phyloP scores from a whole-genome alignment of 2,329 filamentous ascomycete genomes.

The Neonectria neomacrospora region DNA sequence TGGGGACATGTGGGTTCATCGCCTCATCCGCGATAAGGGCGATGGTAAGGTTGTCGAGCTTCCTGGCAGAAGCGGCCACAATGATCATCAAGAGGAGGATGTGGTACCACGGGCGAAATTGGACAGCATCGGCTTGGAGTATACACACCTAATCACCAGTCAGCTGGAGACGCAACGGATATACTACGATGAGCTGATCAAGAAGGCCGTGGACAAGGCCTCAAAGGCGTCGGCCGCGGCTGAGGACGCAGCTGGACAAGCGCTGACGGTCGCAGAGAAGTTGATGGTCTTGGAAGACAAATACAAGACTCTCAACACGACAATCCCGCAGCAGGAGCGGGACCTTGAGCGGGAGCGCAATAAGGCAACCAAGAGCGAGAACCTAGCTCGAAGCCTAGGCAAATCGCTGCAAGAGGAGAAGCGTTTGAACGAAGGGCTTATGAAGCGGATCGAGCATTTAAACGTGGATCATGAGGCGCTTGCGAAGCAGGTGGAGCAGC shows the following conservation, averaged over 20 bases:
- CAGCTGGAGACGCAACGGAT: conserved; percentile 92
- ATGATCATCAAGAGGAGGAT: conserved; percentile 63
- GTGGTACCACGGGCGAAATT: conserved; percentile 76
- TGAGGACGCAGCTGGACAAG: conserved; percentile 66
- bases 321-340: conserved; percentile 75
- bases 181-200: conserved; percentile 94
- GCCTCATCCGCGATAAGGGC: conserved; percentile 91
- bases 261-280: conserved; percentile 60
- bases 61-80: conserved; percentile 64
- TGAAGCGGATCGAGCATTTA: conserved; percentile 83
- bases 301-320: conserved; percentile 62
- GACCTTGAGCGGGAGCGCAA: conserved; percentile 75
- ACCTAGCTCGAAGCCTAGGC: conserved; percentile 79
- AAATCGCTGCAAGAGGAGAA: conserved; percentile 89
- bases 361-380: conserved; percentile 76
- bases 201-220: conserved; percentile 90
- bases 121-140: conserved; percentile 88
- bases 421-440: conserved; percentile 80
- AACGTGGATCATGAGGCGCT: conserved; percentile 70
- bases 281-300: conserved; percentile 62
- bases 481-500: conserved; percentile 64
- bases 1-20: conserved; percentile 94
- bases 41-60: conserved; percentile 93
- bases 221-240: conserved; percentile 76
- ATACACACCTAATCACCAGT: conserved; percentile 90